A percentile compares a stretch with the other conserved stretches of the same genome.
Evolutionary conservation across 768 basidiomycete genomes (phyloP).

Genomic region (Pleurotus tuber-regium): DNA sequence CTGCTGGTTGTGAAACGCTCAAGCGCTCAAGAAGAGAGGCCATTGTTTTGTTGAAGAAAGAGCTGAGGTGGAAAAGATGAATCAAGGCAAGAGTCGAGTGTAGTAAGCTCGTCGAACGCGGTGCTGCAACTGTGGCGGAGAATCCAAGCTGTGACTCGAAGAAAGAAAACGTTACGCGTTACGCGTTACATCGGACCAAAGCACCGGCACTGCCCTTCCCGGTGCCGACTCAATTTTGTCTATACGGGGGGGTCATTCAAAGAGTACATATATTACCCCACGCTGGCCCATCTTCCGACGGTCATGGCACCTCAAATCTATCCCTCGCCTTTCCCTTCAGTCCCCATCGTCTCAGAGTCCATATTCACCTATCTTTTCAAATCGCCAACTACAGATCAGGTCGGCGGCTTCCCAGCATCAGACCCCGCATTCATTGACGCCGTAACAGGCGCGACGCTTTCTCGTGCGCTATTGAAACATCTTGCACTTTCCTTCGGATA

Average conservation of each 20-base stretch:
- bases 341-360: constrained; percentile 38
- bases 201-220: too few relatives aligned
- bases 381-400: constrained; percentile 15
- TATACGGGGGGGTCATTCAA: too few relatives aligned
- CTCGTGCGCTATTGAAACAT: constrained; percentile 41
- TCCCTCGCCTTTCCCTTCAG: constrained; percentile 37
- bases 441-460: constrained; percentile 40
- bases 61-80: background rate
- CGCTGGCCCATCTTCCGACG: too few relatives aligned
- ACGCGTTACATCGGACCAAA: too few relatives aligned
- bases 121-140: too few relatives aligned
- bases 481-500: constrained; percentile 45
- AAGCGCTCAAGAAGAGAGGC: constrained; percentile 62
- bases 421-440: constrained; percentile 55
- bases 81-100: background rate
- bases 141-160: background rate
- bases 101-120: too few relatives aligned
- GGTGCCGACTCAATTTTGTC: background rate
- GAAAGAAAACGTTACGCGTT: background rate
- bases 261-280: too few relatives aligned
- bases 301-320: constrained; percentile 44
- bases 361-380: constrained; percentile 50
- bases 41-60: constrained; percentile 38
- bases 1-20: constrained; percentile 35
- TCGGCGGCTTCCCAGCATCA: constrained; percentile 33